Base-by-base conservation (phyloP, 306 rosid genomes). In the Amphicarpaea edgeworthii region DNA sequence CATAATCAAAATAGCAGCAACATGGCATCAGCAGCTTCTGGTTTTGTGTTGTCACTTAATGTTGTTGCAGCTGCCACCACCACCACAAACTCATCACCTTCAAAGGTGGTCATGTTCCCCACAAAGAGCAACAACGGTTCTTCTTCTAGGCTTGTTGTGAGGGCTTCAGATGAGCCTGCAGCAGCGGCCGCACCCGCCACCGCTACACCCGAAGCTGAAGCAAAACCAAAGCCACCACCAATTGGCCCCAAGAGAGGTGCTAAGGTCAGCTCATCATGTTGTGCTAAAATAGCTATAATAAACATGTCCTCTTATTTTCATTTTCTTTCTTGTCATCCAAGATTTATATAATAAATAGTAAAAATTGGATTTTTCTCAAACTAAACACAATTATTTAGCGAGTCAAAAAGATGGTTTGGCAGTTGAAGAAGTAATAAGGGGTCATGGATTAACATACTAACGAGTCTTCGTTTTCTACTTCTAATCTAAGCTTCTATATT, bases 191-290 rank as follows among this genome's bases (percentile, higher is more conserved):
- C 89, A 0, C 84, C 92, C 0, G 81, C 86, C 0, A 65, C 90
- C 64, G 79, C 88, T 70, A 58, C 68, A 19, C 73, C 85, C 0
- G 87, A 69, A 65, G 89, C 43, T 30, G 82, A 26, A 28, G 59
- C 91, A 6, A 87, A 87, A 53, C 84, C 96, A 23, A 90, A 87
- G 84, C 89, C 95, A 23, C 88, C 90, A 9, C 89, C 95, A 2
- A 83, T 90, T 81, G 96, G 96, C 70, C 96, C 96, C 83, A 90
- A 90, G 80, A 90, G 96, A 86, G 96, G 96, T 62, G 34, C 90
- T 7, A 90, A 90, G 96, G 96, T 90, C 20, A 46, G 82, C 61
- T 45, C 16, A n/a, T 14, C 51, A 14, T 45, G 10, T 38, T 38
- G 42, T 38, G 42, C 42, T n/a, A 7, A 38, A 38, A 17, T 50